A percentile compares a stretch with the other conserved stretches of the same genome.
Conservation (phyloP, 2,329 filamentous ascomycete genomes). For the Clonostachys solani region DNA sequence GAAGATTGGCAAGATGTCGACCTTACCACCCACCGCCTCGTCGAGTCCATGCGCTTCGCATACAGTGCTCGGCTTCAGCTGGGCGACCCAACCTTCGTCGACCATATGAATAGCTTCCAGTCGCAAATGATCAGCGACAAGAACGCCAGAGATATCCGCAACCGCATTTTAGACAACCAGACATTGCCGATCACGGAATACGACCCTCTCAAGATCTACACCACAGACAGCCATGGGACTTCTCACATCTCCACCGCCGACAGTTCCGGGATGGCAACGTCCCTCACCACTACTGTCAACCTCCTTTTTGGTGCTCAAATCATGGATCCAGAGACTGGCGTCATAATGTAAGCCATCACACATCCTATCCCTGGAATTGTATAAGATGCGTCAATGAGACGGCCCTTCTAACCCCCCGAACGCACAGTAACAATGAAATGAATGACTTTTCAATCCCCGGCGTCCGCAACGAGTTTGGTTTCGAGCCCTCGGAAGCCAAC, state of each 20-base stretch:
- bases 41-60: constrained; percentile 86
- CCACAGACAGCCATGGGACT: constrained; percentile 68
- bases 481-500: constrained; percentile 74
- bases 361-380: constrained; percentile 5
- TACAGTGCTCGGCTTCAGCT: constrained; percentile 77
- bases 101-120: constrained; percentile 61
- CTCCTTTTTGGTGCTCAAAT: constrained; percentile 77
- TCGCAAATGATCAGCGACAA: constrained; percentile 58
- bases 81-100: constrained; percentile 76
- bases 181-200: constrained; percentile 75
- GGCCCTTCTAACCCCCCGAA: not conserved
- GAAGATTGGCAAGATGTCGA: constrained; percentile 50
- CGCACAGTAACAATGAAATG: constrained; percentile 54
- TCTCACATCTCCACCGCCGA: constrained; percentile 73
- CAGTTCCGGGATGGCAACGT: constrained; percentile 67
- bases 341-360: constrained; percentile 60
- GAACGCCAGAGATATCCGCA: constrained; percentile 55
- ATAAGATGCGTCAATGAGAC: constrained; percentile 7
- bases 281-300: constrained; percentile 84
- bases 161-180: constrained; percentile 64
- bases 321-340: constrained; percentile 76
- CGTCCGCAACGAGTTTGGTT: constrained; percentile 76
- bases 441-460: constrained; percentile 85
- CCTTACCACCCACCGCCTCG: constrained; percentile 74
- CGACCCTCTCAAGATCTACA: constrained; percentile 62